Base-by-base conservation (phyloP, 306 rosid genomes). In the Parietaria judaica region DNA sequence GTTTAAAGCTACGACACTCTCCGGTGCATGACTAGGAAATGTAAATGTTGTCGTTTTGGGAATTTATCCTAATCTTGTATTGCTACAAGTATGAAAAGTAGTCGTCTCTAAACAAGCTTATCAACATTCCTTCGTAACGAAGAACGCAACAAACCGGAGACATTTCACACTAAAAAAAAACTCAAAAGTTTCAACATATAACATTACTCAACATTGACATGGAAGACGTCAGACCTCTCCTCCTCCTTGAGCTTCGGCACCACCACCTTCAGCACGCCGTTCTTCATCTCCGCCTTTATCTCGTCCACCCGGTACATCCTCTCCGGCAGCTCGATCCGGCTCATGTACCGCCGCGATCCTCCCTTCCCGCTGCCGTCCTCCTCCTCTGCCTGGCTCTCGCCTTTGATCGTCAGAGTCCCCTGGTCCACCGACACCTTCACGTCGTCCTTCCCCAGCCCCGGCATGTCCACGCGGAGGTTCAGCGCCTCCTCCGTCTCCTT, bases 221-320 rank as follows among this genome's bases (percentile, higher is more conserved):
- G 68, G 16, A 72, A 43, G 14, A 65, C 71, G 10, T 54, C 60
- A 11, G 38, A 57, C 75, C 70, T 64, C 47, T 76, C 73, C 1
- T 76, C 73, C 36, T 43, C 62, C 38, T 57, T 68, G 16, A 58
- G 10, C 70, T 74, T 74, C 8, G 63, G 74, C 50, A 68, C 63
- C 10, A 63, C 56, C 63, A 68, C 54, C 36, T 45, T 68, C 3
- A 74, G 63, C 51, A 58, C 74, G 5, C 64, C 70, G 56, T 68
- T 68, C 70, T 68, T 68, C 78, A 74, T 74, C 78, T 63, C 70
- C 11, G 67, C 78, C 16, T 57, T 74, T 45, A 68, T 54, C 35
- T 15, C 15, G 23, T 68, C 70, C 3, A 36, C 48, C 63, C 56
- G 47, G 61, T 56, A 68, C 14, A 74, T 14, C 54, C 52, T 68